Conservation (phyloP, 1,139 yeast genomes). For the Taiozyma onychis region DNA sequence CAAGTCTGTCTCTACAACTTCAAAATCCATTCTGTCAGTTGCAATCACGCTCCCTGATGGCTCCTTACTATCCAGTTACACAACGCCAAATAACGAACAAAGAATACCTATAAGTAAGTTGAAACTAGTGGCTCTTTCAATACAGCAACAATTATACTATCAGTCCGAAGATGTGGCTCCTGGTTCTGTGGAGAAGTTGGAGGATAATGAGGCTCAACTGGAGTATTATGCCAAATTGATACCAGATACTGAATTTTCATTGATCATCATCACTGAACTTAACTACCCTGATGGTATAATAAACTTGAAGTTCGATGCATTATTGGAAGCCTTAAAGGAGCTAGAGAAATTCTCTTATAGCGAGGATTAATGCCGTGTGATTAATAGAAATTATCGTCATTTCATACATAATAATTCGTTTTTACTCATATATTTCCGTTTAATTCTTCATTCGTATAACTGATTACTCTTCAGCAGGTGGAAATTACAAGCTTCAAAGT, state of each 20-base stretch:
- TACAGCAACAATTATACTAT: slow-evolving; percentile 1
- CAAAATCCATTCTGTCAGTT: slow-evolving; percentile 12
- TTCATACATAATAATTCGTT: background rate
- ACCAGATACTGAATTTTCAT: slow-evolving; percentile 16
- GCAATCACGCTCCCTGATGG: slow-evolving; percentile 19
- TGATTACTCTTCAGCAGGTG: background rate
- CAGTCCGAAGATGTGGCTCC: background rate
- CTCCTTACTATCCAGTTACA: slow-evolving; percentile 13
- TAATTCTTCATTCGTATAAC: background rate
- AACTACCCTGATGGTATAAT: slow-evolving; percentile 21
- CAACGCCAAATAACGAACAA: slow-evolving; percentile 1
- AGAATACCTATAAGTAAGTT: slow-evolving; percentile 6
- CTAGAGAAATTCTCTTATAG: slow-evolving; percentile 16
- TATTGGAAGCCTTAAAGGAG: slow-evolving; percentile 13
- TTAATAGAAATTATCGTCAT: background rate
- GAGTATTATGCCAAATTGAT: slow-evolving; percentile 14
- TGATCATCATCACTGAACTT: slow-evolving; percentile 17
- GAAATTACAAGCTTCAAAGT: background rate
- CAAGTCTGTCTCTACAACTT: slow-evolving; percentile 16
- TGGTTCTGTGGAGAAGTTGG: slow-evolving; percentile 2
- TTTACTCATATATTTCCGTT: background rate
- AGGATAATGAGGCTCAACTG: slow-evolving; percentile 9
- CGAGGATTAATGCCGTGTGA: slow-evolving; percentile 4
- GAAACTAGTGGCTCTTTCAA: slow-evolving; percentile 18
- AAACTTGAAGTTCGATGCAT: slow-evolving; percentile 12